Percentiles rank a stretch among this genome's conserved stretches.
Evolutionary conservation across 768 basidiomycete genomes (phyloP).

Genomic region (Rhizopogon rudus): DNA sequence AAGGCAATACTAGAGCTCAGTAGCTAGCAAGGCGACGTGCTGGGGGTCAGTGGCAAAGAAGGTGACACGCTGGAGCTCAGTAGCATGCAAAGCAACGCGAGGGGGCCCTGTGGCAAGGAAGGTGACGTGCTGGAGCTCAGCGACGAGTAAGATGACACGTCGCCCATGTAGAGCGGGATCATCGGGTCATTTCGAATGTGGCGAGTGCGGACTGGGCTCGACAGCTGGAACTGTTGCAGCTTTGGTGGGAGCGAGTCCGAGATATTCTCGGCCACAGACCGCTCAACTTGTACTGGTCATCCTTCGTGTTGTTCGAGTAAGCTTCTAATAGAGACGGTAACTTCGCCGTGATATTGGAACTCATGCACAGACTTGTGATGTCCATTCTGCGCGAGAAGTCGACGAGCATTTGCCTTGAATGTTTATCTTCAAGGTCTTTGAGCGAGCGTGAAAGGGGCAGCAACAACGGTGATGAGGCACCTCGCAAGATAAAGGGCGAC

Average conservation of each 20-base stretch:
- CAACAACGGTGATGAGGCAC: neutral
- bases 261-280: neutral
- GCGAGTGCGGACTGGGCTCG: slow-evolving; percentile 1
- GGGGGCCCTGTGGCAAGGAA: no score
- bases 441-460: neutral
- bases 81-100: no score
- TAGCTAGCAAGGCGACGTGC: no score
- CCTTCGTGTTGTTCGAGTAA: slow-evolving; percentile 14
- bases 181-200: slow-evolving; percentile 14
- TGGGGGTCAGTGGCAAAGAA: no score
- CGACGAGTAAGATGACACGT: no score
- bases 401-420: neutral
- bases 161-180: slow-evolving; percentile 12
- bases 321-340: slow-evolving; percentile 15
- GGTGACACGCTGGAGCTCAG: no score
- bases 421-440: neutral
- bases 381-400: neutral
- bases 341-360: neutral
- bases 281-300: slow-evolving; percentile 7
- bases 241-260: slow-evolving; percentile 16
- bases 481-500: neutral
- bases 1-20: no score
- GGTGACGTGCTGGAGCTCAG: no score
- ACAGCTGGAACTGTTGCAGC: slow-evolving; percentile 16
- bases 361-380: neutral